Conservation (phyloP, 805 yeast genomes). For the Huiozyma naganishii region DNA sequence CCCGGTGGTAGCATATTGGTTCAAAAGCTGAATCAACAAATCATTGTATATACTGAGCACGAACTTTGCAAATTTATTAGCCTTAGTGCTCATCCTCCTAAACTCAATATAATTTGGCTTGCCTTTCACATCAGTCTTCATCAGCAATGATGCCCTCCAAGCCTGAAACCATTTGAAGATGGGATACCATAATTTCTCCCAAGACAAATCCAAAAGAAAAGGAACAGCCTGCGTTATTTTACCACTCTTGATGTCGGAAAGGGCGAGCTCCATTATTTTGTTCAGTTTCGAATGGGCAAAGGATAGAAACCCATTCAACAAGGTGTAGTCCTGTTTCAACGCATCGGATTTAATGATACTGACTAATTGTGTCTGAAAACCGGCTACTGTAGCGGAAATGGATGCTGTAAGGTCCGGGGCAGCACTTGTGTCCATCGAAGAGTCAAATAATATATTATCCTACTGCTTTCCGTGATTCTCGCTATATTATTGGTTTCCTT, state of each 20-base stretch:
- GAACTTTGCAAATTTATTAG: constrained; percentile 38
- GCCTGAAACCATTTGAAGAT: constrained; percentile 46
- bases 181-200: constrained; percentile 58
- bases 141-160: constrained; percentile 17
- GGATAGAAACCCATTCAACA: constrained; percentile 19
- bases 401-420: not conserved
- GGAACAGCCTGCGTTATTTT: not conserved
- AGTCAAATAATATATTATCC: not conserved
- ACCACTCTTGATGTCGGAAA: not conserved
- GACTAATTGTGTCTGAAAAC: constrained; percentile 15
- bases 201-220: constrained; percentile 38
- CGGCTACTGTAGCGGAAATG: constrained; percentile 3
- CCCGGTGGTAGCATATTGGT: constrained; percentile 5
- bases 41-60: constrained; percentile 38
- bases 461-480: not conserved
- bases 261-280: constrained; percentile 5
- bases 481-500: too few relatives aligned
- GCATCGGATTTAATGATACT: constrained; percentile 17
- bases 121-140: constrained; percentile 9
- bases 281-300: constrained; percentile 22
- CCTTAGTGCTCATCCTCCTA: constrained; percentile 43
- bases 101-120: constrained; percentile 38
- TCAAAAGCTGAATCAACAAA: constrained; percentile 23
- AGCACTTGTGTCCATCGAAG: not conserved
- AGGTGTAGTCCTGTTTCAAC: constrained; percentile 20